Evolutionary conservation across 2,329 filamentous ascomycete species (phyloP).

Genomic region (Alternaria rosae): DNA sequence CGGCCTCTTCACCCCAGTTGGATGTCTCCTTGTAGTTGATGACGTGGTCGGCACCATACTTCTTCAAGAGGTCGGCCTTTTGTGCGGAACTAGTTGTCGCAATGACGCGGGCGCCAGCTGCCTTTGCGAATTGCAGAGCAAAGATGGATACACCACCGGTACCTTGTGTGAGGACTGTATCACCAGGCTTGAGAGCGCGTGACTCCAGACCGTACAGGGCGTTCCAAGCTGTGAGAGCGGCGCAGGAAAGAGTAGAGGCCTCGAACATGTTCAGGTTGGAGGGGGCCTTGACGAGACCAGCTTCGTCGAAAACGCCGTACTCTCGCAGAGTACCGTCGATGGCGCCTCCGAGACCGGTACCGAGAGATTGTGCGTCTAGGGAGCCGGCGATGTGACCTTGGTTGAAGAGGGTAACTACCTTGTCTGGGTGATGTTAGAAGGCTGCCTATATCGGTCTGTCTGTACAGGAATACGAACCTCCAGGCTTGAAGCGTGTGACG

Average conservation of each 20-base stretch:
- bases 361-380: constrained; percentile 48
- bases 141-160: constrained; percentile 74
- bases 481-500: constrained; percentile 62
- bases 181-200: constrained; percentile 46
- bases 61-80: constrained; percentile 60
- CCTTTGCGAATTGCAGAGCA: constrained; percentile 65
- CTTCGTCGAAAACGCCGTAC: constrained; percentile 71
- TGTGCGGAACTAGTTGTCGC: constrained; percentile 62
- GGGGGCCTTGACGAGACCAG: constrained; percentile 71
- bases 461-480: constrained; percentile 45
- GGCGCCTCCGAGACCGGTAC: constrained; percentile 71
- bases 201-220: constrained; percentile 59
- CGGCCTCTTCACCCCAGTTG: constrained; percentile 64
- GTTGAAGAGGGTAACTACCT: constrained; percentile 70
- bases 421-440: constrained; percentile 50
- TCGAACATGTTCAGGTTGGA: constrained; percentile 59
- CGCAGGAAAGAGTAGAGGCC: constrained; percentile 58
- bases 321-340: constrained; percentile 73
- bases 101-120: constrained; percentile 64
- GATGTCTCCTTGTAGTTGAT: constrained; percentile 63
- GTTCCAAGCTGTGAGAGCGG: constrained; percentile 59
- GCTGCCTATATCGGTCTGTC: not conserved
- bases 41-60: constrained; percentile 63
- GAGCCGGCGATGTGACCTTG: constrained; percentile 63
- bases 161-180: constrained; percentile 70